Base-by-base conservation (phyloP, 768 basidiomycete genomes). In the Trametes maxima region DNA sequence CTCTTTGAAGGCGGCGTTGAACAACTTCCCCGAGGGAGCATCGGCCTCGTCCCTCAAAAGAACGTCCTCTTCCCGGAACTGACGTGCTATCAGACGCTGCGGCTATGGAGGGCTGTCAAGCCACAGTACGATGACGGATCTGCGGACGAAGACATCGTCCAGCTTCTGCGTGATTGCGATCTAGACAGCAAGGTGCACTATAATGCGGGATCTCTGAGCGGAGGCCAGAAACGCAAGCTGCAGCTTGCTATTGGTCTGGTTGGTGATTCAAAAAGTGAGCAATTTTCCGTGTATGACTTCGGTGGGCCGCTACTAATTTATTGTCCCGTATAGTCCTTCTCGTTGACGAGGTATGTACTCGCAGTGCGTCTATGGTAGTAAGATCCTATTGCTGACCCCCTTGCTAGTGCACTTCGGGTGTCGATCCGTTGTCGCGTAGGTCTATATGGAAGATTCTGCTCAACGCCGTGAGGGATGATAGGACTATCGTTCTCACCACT, bases 31-130 rank as follows among this genome's bases (percentile, higher is more conserved):
- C 85, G 84, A 0, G 89, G 89, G 8, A 82, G 82, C 0, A 70
- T 93, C n/a, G 90, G 91, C 2, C 86, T 93, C 59, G 89, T 90
- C 0, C 89, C 90, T 0, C 90, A 92, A 75, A 91, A 89, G 76
- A 92, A 93, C 66, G 90, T 93, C 5, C 77, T 93, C 2, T 90
- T 92, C 69, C 83, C 88, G 0, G 90, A 92, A 54, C 74, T 93
- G n/a, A 81, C 86, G 1, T 92, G 89, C 69, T 76, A 85, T 48
- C 88, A 93, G 73, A 90, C 88, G 1, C 75, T 92, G 16, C 77
- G 79, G 1, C 81, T 92, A 28, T 92, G 90, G 90, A 78, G 75
- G 44, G 86, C 86, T 6, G 81, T 92, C 65, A 93, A 93, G 70
- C 56, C 51, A 8, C 51, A 52, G 16, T 56, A 60, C 79, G 80